A percentile compares a stretch with the other conserved stretches of the same genome.
Evolutionary conservation across 495 filamentous ascomycete genomes (phyloP).

Genomic region (Xylaria intraflava): DNA sequence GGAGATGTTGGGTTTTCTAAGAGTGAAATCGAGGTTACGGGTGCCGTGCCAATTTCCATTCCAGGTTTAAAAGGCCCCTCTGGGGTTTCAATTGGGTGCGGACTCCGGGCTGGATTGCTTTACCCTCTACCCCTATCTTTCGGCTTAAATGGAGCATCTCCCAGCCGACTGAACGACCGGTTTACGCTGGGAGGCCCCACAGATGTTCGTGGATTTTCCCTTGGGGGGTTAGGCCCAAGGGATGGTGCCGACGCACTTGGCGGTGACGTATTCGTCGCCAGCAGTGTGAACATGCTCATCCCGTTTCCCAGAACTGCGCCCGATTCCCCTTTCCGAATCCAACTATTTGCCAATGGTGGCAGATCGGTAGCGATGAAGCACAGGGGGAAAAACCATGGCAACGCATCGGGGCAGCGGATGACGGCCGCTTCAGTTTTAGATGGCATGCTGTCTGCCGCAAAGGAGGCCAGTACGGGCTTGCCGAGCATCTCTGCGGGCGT

Average conservation of each 20-base stretch:
- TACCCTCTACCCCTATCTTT: constrained; percentile 52
- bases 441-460: constrained; percentile 47
- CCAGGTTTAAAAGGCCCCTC: constrained; percentile 60
- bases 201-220: constrained; percentile 87
- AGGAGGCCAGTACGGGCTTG: constrained; percentile 62
- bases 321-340: constrained; percentile 78
- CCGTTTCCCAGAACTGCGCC: constrained; percentile 73
- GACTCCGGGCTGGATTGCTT: constrained; percentile 50
- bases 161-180: constrained; percentile 84
- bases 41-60: constrained; percentile 62
- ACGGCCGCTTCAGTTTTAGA: constrained; percentile 41
- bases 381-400: constrained; percentile 36
- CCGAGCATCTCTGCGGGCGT: constrained; percentile 84
- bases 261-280: constrained; percentile 86
- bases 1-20: constrained; percentile 92
- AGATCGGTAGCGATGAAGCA: constrained; percentile 70
- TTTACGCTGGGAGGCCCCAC: constrained; percentile 93
- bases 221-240: constrained; percentile 79
- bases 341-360: constrained; percentile 87
- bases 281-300: constrained; percentile 72
- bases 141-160: constrained; percentile 49
- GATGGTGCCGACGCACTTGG: constrained; percentile 81
- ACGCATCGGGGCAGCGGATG: constrained; percentile 22
- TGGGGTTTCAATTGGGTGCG: constrained; percentile 54
- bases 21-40: constrained; percentile 72